These are phyloP conservation scores for Colletotrichum sp. DNA, from an alignment of 2,329 filamentous ascomycete species.

Conservation along the genomic window DNA sequence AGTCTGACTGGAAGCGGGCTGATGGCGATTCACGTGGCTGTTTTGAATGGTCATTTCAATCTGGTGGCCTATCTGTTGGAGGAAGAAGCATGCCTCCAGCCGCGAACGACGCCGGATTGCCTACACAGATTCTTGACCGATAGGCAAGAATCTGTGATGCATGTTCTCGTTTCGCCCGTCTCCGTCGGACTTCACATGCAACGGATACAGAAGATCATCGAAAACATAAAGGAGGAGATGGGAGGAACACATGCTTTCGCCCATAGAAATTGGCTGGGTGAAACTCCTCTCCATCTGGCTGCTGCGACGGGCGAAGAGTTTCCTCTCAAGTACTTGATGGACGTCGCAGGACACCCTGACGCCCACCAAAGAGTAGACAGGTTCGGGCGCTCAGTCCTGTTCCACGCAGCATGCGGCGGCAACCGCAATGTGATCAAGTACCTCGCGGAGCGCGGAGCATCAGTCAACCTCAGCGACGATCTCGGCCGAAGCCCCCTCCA, in stretches of 20 bases:
- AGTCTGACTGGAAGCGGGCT: not conserved
- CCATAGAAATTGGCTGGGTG: not conserved
- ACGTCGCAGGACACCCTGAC: not conserved
- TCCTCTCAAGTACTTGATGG: not conserved
- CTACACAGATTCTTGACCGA: not conserved
- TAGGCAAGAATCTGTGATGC: not conserved
- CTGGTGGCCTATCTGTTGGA: not conserved
- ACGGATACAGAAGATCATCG: not conserved
- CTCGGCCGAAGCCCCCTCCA: constrained; percentile 2
- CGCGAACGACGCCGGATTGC: not conserved
- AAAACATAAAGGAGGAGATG: not conserved
- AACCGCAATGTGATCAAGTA: not conserved
- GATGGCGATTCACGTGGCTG: constrained; percentile 1
- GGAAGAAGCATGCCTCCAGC: not conserved
- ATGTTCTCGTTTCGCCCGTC: not conserved
- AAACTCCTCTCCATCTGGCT: not conserved
- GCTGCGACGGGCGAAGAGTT: not conserved
- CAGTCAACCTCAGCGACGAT: not conserved
- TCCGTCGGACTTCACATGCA: not conserved
- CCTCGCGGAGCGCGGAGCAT: not conserved
- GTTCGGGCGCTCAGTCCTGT: not conserved
- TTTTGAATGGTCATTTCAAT: not conserved
- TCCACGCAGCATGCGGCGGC: constrained; percentile 4
- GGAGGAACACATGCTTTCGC: not conserved
- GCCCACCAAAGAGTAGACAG: not conserved